These are phyloP conservation scores for Tillandsia leiboldiana DNA, from an alignment of 176 grass and related monocot species.

Conservation along the genomic window DNA sequence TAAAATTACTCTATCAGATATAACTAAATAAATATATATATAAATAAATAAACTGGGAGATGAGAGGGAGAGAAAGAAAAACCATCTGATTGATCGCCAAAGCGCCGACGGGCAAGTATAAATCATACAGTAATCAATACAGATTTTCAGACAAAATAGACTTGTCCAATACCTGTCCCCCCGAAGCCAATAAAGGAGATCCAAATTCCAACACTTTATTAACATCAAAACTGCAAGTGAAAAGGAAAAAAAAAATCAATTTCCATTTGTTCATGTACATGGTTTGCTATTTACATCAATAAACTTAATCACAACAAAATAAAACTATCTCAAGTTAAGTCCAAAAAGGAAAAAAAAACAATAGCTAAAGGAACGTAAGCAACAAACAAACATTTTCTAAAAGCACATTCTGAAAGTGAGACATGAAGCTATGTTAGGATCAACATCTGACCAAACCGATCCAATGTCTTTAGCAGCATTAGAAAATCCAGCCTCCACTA, in stretches of 20 bases:
- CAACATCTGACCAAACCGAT: constrained; percentile 27
- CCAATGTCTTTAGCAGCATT: constrained; percentile 48
- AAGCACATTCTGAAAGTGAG: constrained; percentile 92
- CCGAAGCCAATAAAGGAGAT: constrained; percentile 86
- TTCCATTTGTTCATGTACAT: background rate
- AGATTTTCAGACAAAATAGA: background rate
- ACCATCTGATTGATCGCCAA: too few relatives aligned
- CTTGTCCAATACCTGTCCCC: constrained; percentile 62
- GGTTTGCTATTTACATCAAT: background rate
- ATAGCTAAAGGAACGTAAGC: background rate
- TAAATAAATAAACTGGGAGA: too few relatives aligned
- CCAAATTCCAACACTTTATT: constrained; percentile 91
- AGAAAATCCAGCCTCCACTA: constrained; percentile 49
- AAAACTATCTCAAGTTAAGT: background rate
- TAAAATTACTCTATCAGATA: too few relatives aligned
- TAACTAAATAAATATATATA: too few relatives aligned
- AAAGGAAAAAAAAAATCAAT: constrained; percentile 8
- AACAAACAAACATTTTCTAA: constrained; percentile 2
- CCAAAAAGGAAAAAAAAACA: background rate
- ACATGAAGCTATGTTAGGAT: constrained; percentile 39
- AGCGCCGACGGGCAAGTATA: too few relatives aligned
- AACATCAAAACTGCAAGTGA: constrained; percentile 69
- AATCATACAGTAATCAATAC: too few relatives aligned
- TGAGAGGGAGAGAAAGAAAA: too few relatives aligned
- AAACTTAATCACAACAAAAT: background rate